phyloP scores from a whole-genome alignment of 257 asterid genomes.

The Linaria vulgaris region DNA sequence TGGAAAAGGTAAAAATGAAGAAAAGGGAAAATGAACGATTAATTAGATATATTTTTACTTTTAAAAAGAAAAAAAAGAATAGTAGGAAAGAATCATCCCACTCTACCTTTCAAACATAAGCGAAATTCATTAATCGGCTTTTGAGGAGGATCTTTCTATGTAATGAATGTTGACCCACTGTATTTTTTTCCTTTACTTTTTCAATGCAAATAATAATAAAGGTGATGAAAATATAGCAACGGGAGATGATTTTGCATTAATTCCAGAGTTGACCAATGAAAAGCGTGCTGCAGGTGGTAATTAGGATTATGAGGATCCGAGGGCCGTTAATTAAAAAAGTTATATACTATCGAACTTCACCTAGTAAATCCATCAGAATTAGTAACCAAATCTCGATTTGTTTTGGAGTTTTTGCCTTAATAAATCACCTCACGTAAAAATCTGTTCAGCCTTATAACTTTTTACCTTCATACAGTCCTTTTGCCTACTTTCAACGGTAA shows the following conservation, averaged over 20 bases:
- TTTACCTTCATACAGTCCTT: conserved; percentile 14
- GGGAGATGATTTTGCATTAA: conserved; percentile 32
- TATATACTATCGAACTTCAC: background rate
- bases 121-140: too few species aligned
- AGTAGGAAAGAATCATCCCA: too few species aligned
- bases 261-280: conserved; percentile 45
- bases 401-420: too few species aligned
- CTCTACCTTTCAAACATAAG: too few species aligned
- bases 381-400: too few species aligned
- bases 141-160: conserved; percentile 9
- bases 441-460: background rate
- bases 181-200: background rate
- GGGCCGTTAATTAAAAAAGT: background rate
- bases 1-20: too few species aligned
- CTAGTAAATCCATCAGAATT: too few species aligned
- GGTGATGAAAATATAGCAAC: conserved; percentile 20
- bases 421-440: too few species aligned
- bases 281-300: conserved; percentile 9
- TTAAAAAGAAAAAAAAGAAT: background rate
- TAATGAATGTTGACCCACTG: conserved; percentile 32
- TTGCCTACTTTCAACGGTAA: background rate
- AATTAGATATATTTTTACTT: too few species aligned
- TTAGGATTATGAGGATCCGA: background rate
- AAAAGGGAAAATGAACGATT: too few species aligned
- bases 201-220: conserved; percentile 17